phyloP scores from a whole-genome alignment of 768 basidiomycete genomes.

The Leccinum aurantiacum region DNA sequence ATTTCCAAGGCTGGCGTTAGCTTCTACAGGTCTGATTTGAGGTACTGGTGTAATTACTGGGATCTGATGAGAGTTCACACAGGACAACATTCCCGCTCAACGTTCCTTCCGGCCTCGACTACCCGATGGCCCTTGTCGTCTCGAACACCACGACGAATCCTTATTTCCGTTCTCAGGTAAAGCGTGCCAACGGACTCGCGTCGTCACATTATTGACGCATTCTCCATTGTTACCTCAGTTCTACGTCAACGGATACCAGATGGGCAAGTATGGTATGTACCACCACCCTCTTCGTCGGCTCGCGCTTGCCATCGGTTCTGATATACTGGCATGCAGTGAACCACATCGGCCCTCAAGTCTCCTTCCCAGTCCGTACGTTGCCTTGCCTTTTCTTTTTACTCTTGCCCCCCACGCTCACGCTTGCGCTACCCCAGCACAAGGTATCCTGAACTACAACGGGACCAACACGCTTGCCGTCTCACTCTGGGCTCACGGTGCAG shows the following conservation, averaged over 20 bases:
- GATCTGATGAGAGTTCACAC: background rate
- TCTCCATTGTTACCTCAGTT: conserved; percentile 10
- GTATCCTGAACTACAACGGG: conserved; percentile 50
- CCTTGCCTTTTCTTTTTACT: background rate
- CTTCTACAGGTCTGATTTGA: conserved; percentile 42
- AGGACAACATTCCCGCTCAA: conserved; percentile 41
- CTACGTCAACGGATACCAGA: conserved; percentile 30
- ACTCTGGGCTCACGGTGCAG: conserved; percentile 42
- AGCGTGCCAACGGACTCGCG: background rate
- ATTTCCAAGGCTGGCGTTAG: conserved; percentile 50
- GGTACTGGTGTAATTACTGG: background rate
- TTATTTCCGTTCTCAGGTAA: conserved; percentile 39
- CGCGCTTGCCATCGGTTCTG: background rate
- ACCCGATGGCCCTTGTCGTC: conserved; percentile 45
- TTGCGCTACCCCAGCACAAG: conserved; percentile 39
- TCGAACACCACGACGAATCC: conserved; percentile 47
- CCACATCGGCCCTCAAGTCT: conserved; percentile 24
- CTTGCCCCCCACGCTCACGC: conserved; percentile 8
- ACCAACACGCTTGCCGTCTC: conserved; percentile 48
- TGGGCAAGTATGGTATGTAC: conserved; percentile 26
- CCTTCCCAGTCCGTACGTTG: conserved; percentile 28
- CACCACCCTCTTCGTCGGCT: too few species aligned
- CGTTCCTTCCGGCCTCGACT: conserved; percentile 47
- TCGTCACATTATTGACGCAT: background rate
- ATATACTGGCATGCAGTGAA: conserved; percentile 17